Evolutionary conservation across 805 yeast species (phyloP).

Genomic region (Yarrowia divulgata): DNA sequence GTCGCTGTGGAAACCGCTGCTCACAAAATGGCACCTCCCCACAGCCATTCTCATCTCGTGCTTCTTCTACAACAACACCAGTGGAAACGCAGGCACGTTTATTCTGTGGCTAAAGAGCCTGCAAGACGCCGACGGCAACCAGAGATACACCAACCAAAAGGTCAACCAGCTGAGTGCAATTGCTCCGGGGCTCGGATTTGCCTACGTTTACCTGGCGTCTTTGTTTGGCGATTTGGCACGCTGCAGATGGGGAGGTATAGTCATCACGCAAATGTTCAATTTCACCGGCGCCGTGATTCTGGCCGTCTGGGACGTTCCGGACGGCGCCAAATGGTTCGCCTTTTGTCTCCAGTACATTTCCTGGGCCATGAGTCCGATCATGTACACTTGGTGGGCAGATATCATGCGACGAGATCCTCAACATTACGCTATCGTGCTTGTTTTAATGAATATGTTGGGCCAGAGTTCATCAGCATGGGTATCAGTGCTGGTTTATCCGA

Average conservation of each 20-base stretch:
- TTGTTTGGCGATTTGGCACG: conserved; percentile 4
- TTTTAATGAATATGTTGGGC: conserved; percentile 59
- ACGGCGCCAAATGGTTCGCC: conserved; percentile 12
- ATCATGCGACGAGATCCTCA: conserved; percentile 57
- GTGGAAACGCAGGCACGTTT: conserved; percentile 20
- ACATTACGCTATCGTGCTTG: conserved; percentile 59
- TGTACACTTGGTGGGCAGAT: conserved; percentile 1
- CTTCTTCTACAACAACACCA: conserved; percentile 25
- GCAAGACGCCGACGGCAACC: background rate
- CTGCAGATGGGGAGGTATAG: conserved; percentile 27
- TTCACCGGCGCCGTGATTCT: conserved; percentile 3
- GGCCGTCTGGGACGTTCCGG: conserved; percentile 17
- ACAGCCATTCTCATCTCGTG: conserved; percentile 22
- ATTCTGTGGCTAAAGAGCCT: conserved; percentile 16
- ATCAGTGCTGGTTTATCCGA: conserved; percentile 54
- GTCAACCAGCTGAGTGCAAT: conserved; percentile 10
- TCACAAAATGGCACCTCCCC: conserved; percentile 21
- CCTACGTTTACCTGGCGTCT: background rate
- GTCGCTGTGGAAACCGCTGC: conserved; percentile 13
- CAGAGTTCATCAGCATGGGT: conserved; percentile 63
- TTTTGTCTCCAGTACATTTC: conserved; percentile 5
- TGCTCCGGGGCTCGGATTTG: conserved; percentile 8
- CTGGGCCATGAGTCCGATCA: conserved; percentile 1
- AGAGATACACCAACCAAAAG: conserved; percentile 13
- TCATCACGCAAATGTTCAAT: conserved; percentile 20